These are phyloP conservation scores for Musa balbisiana DNA, from an alignment of 202 grass and related monocot species.

Conservation along the genomic window DNA sequence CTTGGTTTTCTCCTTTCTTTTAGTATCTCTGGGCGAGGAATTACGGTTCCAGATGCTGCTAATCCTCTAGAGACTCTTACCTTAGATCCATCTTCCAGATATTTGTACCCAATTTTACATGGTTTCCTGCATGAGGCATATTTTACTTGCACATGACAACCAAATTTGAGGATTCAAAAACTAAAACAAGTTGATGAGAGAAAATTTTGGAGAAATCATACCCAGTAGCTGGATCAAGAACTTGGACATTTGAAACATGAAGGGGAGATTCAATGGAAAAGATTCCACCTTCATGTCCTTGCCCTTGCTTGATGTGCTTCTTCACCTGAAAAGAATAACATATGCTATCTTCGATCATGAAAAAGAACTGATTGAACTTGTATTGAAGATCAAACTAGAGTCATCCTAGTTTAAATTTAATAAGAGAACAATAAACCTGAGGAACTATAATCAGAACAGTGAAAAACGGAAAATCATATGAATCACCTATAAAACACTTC, in stretches of 20 bases:
- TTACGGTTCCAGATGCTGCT: slow-evolving; percentile 66
- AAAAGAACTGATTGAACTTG: neutral
- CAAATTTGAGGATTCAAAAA: slow-evolving; percentile 6
- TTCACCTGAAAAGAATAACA: slow-evolving; percentile 64
- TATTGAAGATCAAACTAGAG: neutral
- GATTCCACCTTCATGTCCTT: slow-evolving; percentile 73
- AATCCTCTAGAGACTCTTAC: slow-evolving; percentile 78
- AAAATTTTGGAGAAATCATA: slow-evolving; percentile 19
- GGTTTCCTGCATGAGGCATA: slow-evolving; percentile 40
- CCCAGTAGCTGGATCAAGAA: slow-evolving; percentile 75
- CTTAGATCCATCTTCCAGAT: slow-evolving; percentile 87
- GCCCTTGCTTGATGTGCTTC: slow-evolving; percentile 92
- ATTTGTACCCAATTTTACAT: slow-evolving; percentile 76
- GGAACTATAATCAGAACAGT: neutral
- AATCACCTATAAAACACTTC: no score
- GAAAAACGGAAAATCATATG: neutral
- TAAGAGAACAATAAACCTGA: neutral
- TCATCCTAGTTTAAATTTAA: neutral
- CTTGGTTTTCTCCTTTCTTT: slow-evolving; percentile 84
- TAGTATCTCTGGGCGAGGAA: slow-evolving; percentile 87
- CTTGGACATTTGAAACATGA: slow-evolving; percentile 97
- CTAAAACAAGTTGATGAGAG: neutral
- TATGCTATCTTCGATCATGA: slow-evolving; percentile 2
- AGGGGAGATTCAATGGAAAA: slow-evolving; percentile 95
- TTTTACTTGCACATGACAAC: neutral